phyloP scores from a whole-genome alignment of 495 filamentous ascomycete species.

The Polyplosphaeria fusca region DNA sequence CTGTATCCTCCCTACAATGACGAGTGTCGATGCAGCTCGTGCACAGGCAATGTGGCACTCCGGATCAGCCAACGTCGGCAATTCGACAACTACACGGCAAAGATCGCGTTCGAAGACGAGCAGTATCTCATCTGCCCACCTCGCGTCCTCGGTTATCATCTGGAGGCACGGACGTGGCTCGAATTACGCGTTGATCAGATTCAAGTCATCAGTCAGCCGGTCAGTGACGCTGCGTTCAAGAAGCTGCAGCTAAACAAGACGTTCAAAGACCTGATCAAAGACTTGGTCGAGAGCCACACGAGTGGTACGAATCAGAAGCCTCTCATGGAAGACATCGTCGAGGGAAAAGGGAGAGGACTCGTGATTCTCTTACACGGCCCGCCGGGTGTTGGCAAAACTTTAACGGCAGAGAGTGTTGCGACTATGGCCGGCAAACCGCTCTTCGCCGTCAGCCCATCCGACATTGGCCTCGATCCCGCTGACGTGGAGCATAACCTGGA shows the following conservation, averaged over 20 bases:
- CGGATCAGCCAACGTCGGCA: background rate
- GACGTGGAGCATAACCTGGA: constrained; percentile 6
- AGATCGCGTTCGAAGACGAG: constrained; percentile 1
- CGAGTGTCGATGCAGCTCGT: constrained; percentile 7
- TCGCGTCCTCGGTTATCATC: background rate
- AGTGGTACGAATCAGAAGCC: background rate
- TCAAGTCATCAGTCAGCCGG: background rate
- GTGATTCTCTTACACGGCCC: background rate
- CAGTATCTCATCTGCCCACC: constrained; percentile 5
- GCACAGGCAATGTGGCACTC: background rate
- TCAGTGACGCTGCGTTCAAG: background rate
- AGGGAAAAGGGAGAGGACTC: constrained; percentile 1
- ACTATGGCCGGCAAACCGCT: constrained; percentile 3
- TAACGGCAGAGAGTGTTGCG: constrained; percentile 16
- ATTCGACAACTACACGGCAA: background rate
- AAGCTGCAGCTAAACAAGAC: background rate
- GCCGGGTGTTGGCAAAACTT: constrained; percentile 5
- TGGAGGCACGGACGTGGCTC: background rate
- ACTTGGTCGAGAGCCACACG: background rate
- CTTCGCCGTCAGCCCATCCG: background rate
- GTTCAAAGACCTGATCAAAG: background rate
- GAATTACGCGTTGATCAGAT: background rate
- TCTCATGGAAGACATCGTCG: background rate
- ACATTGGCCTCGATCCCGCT: constrained; percentile 4
- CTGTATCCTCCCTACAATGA: background rate